These are phyloP conservation scores for Lodderomyces orthopsilosis DNA, from an alignment of 1,139 yeast genomes.

Conservation along the genomic window DNA sequence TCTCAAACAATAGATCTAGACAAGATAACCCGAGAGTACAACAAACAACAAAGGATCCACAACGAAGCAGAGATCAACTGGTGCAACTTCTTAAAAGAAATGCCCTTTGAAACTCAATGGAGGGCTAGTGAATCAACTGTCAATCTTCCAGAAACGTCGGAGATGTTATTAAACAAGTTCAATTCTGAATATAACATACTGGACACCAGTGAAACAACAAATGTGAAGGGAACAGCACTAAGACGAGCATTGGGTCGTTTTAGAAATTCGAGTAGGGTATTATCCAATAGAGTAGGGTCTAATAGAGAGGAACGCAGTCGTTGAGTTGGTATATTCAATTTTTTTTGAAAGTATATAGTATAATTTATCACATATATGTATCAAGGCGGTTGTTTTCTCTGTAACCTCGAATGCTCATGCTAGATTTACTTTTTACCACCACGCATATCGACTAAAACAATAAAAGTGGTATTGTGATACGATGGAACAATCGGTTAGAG, in stretches of 20 bases:
- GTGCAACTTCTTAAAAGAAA: slow-evolving; percentile 9
- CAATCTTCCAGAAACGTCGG: slow-evolving; percentile 12
- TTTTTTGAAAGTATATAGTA: not conserved
- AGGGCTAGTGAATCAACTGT: not conserved
- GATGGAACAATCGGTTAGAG: not conserved
- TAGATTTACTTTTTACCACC: not conserved
- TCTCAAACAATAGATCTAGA: slow-evolving; percentile 19
- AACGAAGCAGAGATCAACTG: slow-evolving; percentile 8
- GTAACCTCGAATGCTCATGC: too few species aligned
- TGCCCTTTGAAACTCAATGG: slow-evolving; percentile 2
- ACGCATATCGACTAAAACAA: not conserved
- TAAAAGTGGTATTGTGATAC: not conserved
- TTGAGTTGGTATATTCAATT: not conserved
- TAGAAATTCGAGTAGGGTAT: slow-evolving; percentile 2
- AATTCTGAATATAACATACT: slow-evolving; percentile 3
- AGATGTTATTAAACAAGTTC: slow-evolving; percentile 9
- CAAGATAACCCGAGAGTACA: slow-evolving; percentile 16
- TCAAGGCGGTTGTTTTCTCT: not conserved
- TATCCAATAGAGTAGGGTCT: not conserved
- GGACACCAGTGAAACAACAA: not conserved
- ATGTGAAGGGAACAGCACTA: not conserved
- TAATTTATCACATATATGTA: slow-evolving; percentile 1
- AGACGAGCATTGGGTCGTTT: slow-evolving; percentile 4
- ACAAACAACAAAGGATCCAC: slow-evolving; percentile 12
- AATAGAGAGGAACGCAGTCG: slow-evolving; percentile 1